Evolutionary conservation across 495 filamentous ascomycete species (phyloP).

Genomic region (Xylaria venustula): DNA sequence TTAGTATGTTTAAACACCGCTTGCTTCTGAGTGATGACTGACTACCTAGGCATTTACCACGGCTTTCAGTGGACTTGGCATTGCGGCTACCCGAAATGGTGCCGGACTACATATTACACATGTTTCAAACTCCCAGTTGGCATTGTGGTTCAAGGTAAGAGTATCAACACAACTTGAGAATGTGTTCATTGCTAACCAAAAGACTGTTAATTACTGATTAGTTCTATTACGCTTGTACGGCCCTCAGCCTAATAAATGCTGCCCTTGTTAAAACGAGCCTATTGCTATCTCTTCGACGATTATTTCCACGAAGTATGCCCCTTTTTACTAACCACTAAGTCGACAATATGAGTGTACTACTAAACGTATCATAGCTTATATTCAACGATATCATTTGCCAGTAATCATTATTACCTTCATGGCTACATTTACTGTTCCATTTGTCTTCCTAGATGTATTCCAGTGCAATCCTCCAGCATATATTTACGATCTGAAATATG

Average conservation of each 20-base stretch:
- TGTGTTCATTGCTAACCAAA: neutral
- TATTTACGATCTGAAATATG: slow-evolving; percentile 7
- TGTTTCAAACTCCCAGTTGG: neutral
- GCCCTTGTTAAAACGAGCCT: slow-evolving; percentile 11
- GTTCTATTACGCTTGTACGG: slow-evolving; percentile 14
- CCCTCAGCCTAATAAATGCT: slow-evolving; percentile 1
- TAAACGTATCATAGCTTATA: no score
- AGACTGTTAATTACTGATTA: neutral
- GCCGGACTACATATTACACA: slow-evolving; percentile 6
- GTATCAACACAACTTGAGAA: neutral
- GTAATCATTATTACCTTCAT: neutral
- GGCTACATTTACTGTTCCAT: neutral
- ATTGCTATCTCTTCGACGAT: slow-evolving; percentile 6
- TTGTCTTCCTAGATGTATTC: slow-evolving; percentile 8
- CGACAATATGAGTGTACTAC: no score
- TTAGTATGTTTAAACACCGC: slow-evolving; percentile 3
- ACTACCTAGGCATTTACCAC: neutral
- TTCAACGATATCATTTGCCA: neutral
- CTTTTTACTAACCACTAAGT: no score
- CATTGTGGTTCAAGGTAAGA: slow-evolving; percentile 11
- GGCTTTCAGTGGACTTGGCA: neutral
- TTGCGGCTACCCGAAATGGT: slow-evolving; percentile 5
- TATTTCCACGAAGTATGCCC: slow-evolving; percentile 9
- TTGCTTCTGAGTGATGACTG: neutral
- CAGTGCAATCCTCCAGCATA: slow-evolving; percentile 16